Conservation (phyloP, 371 early-diverging fungal species). For the Aphelidium insulamus region DNA sequence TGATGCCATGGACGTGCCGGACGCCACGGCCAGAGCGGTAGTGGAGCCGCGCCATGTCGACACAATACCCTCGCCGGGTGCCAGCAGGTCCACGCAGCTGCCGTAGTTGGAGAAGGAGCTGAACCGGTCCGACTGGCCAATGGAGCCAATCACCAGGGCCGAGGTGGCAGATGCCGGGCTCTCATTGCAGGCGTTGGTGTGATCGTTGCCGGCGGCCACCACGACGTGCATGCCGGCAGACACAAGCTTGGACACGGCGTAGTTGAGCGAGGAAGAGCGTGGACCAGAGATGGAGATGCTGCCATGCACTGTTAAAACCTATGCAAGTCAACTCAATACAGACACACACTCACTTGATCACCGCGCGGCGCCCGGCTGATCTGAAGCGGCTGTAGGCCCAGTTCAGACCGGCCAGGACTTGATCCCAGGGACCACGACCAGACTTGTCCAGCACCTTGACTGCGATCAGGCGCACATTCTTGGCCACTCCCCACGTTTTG, state of each 20-base stretch:
- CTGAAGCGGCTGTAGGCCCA: slow-evolving; percentile 12
- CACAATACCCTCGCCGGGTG: slow-evolving; percentile 25
- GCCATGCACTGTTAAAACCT: slow-evolving; percentile 3
- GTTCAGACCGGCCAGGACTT: slow-evolving; percentile 13
- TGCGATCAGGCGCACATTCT: slow-evolving; percentile 34
- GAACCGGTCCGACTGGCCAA: slow-evolving; percentile 22
- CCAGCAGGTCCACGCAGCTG: slow-evolving; percentile 36
- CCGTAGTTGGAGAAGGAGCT: slow-evolving; percentile 55
- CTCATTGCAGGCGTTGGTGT: slow-evolving; percentile 23
- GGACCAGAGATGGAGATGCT: slow-evolving; percentile 15
- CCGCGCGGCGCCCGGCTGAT: slow-evolving; percentile 14
- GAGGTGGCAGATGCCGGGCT: slow-evolving; percentile 30
- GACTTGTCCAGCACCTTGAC: slow-evolving; percentile 30
- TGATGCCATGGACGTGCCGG: slow-evolving; percentile 1
- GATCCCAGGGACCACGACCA: slow-evolving; percentile 13
- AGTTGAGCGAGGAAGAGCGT: slow-evolving; percentile 7
- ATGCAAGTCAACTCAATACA: slow-evolving; percentile 6
- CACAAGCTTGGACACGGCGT: slow-evolving; percentile 8
- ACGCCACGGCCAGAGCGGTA: slow-evolving; percentile 1
- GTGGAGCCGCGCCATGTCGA: background rate
- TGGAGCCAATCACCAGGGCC: slow-evolving; percentile 40
- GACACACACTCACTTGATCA: slow-evolving; percentile 19
- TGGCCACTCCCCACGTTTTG: slow-evolving; percentile 39
- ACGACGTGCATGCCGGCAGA: slow-evolving; percentile 22
- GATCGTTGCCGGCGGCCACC: slow-evolving; percentile 39